Evolutionary conservation across 2,329 filamentous ascomycete species (phyloP).

Genomic region (Aureobasidium zeae): DNA sequence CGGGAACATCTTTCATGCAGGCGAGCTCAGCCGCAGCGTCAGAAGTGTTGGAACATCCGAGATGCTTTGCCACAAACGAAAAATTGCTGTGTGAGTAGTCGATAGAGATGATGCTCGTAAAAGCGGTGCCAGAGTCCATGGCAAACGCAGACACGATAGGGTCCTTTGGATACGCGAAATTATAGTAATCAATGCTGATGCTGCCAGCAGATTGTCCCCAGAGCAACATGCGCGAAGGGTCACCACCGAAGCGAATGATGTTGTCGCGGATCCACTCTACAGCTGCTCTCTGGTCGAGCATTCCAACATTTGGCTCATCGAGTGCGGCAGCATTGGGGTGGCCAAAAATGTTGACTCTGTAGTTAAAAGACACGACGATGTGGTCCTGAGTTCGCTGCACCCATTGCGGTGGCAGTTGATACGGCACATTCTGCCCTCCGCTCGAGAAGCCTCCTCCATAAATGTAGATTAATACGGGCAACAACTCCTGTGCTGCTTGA

Average conservation of each 20-base stretch:
- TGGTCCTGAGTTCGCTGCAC: slow-evolving; percentile 29
- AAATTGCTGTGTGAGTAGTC: slow-evolving; percentile 30
- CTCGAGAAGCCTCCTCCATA: slow-evolving; percentile 40
- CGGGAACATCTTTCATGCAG: slow-evolving; percentile 30
- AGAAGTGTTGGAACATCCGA: slow-evolving; percentile 27
- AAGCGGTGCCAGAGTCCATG: slow-evolving; percentile 37
- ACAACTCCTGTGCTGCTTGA: slow-evolving; percentile 17
- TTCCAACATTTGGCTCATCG: slow-evolving; percentile 37
- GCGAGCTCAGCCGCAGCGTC: slow-evolving; percentile 25
- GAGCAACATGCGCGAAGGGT: slow-evolving; percentile 21
- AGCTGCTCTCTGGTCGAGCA: slow-evolving; percentile 45
- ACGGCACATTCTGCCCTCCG: slow-evolving; percentile 38
- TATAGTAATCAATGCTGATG: slow-evolving; percentile 32
- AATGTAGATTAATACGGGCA: slow-evolving; percentile 40
- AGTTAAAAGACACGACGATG: slow-evolving; percentile 33
- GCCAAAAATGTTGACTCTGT: slow-evolving; percentile 36
- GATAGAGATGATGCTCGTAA: slow-evolving; percentile 23
- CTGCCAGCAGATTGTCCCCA: slow-evolving; percentile 26
- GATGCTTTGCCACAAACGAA: slow-evolving; percentile 29
- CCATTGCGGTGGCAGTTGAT: slow-evolving; percentile 38
- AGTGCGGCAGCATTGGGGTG: slow-evolving; percentile 31
- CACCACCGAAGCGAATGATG: slow-evolving; percentile 44
- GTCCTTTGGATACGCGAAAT: slow-evolving; percentile 40
- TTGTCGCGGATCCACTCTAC: slow-evolving; percentile 46
- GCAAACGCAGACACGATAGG: slow-evolving; percentile 43